Base-by-base conservation (phyloP, 495 filamentous ascomycete genomes). In the Tuber indicum region DNA sequence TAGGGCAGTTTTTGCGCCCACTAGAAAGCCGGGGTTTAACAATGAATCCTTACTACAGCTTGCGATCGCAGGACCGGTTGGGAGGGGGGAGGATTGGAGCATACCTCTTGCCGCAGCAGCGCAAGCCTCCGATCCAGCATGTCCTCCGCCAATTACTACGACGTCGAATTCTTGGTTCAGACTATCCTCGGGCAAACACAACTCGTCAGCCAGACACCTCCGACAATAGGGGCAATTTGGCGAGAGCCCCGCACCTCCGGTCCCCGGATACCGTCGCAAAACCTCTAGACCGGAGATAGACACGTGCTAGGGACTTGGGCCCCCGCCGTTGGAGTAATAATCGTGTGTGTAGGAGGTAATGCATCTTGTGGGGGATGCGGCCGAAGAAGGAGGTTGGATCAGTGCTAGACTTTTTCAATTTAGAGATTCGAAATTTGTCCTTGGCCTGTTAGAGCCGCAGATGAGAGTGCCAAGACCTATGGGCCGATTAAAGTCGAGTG, bases 61-160 rank as follows among this genome's bases (percentile, higher is more conserved):
- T 17, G 58, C 58, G 1, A 66, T 32, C 17, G 26, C 26, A 36
- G 16, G 14, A 26, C 26, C n/a, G 26, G 6, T 43, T 3, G 42
- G 42, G 42, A 21, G 70, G 39, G 43, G 66, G 41, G 66, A 26
- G 36, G 4, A 5, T 23, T 10, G 32, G 77, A 39, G 66, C 76
- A 39, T 58, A 80, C 78, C 73, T 44, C 96, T 91, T 49, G 96
- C 96, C 9, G 96, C 92, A 2, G 94, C 96, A n/a, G 96, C 92
- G 76, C 92, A 94, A 58, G 96, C 96, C 87, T 99, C 96, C 45
- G 93, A 90, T 69, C 96, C 96, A 46, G 96, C 96, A 88, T 99
- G 96, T 69, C 96, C 96, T 73, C 96, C 96, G 70, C 96, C 96
- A 74, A 99, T 94, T 19, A 99, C 94, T 70, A 98, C 87, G 71